These are phyloP conservation scores for Tulasnella sp. DNA, from an alignment of 768 basidiomycete genomes.

Conservation along the genomic window DNA sequence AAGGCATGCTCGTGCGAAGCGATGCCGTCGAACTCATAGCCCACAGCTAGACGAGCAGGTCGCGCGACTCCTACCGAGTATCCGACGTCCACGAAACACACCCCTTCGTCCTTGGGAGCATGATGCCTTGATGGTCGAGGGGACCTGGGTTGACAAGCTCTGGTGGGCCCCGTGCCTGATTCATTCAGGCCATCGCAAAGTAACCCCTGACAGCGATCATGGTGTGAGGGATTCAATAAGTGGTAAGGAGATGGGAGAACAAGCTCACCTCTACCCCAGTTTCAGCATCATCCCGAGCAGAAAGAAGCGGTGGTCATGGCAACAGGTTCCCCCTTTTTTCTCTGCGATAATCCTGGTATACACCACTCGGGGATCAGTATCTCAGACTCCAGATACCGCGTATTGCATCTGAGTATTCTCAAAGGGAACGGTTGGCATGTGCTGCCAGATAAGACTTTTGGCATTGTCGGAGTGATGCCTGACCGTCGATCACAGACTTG, in stretches of 20 bases:
- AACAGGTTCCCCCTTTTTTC: neutral
- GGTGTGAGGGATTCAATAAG: too few species aligned
- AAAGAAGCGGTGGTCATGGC: neutral
- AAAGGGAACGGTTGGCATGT: slow-evolving; percentile 3
- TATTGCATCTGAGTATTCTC: slow-evolving; percentile 14
- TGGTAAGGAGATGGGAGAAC: too few species aligned
- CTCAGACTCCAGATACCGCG: neutral
- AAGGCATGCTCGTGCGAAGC: neutral
- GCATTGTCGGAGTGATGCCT: slow-evolving; percentile 4
- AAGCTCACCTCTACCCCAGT: slow-evolving; percentile 10
- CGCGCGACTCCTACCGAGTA: neutral
- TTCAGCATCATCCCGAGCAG: slow-evolving; percentile 8
- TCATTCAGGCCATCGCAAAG: neutral
- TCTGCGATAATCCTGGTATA: neutral
- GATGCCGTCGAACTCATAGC: neutral
- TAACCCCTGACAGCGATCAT: neutral
- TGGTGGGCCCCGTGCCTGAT: neutral
- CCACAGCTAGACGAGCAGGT: neutral
- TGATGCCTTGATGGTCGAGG: too few species aligned
- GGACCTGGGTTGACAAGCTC: neutral
- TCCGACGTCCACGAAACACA: slow-evolving; percentile 2
- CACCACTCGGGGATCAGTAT: neutral
- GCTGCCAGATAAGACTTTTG: neutral
- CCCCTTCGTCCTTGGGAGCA: neutral
- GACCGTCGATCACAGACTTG: neutral